Conservation (phyloP, 805 yeast species). For the Kluyveromyces aestuarii region DNA sequence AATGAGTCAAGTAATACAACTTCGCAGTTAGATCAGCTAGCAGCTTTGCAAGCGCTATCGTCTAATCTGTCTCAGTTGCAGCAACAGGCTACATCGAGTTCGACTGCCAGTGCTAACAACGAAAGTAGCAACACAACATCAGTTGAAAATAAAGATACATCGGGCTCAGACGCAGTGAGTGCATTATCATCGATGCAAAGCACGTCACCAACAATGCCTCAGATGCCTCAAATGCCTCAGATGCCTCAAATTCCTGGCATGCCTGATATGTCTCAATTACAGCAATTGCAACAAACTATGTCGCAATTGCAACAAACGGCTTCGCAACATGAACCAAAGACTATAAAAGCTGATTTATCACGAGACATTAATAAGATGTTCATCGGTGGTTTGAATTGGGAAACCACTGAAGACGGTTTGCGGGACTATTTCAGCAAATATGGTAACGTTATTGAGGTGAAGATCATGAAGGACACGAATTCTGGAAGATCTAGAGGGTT, state of each 20-base stretch:
- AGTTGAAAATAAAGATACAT: constrained; percentile 1
- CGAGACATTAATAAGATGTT: constrained; percentile 87
- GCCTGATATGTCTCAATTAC: constrained; percentile 13
- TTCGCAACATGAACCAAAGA: constrained; percentile 13
- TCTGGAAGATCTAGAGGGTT: constrained; percentile 93
- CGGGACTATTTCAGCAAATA: constrained; percentile 74
- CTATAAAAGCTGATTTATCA: constrained; percentile 41
- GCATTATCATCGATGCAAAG: not conserved
- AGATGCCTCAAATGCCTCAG: constrained; percentile 10
- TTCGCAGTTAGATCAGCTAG: constrained; percentile 26
- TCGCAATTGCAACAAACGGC: constrained; percentile 22
- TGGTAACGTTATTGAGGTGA: constrained; percentile 81
- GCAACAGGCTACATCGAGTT: constrained; percentile 16
- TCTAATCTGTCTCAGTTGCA: constrained; percentile 25
- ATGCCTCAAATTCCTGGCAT: constrained; percentile 12
- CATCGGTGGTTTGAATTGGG: constrained; percentile 97
- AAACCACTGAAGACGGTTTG: constrained; percentile 83
- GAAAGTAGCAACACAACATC: constrained; percentile 4
- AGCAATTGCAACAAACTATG: constrained; percentile 28
- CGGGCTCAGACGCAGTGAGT: constrained; percentile 7
- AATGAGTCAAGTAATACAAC: constrained; percentile 6
- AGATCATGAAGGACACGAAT: constrained; percentile 83
- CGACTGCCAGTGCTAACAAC: constrained; percentile 8
- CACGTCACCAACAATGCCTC: constrained; percentile 9
- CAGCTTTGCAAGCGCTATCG: constrained; percentile 28